phyloP scores from a whole-genome alignment of 106 monocot species.

The Apostasia shenzhenica region DNA sequence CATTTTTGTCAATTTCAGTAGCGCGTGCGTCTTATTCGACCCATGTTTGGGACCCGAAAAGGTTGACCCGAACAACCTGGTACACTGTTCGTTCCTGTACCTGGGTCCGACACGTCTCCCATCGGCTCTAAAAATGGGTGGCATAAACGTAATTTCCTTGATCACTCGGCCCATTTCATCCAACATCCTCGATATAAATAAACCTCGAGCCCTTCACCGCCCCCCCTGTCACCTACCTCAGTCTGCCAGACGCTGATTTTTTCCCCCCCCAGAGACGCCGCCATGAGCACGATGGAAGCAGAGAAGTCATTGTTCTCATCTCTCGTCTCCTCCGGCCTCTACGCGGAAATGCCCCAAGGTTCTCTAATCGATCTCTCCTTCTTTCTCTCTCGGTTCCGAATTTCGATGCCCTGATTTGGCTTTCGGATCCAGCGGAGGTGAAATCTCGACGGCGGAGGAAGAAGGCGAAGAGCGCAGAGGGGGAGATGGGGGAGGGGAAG shows the following conservation, averaged over 20 bases:
- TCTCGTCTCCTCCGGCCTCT: not conserved
- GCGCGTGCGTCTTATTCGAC: too few relatives aligned
- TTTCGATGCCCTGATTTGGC: not conserved
- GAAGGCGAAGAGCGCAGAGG: slow-evolving; percentile 12
- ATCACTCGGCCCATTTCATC: not conserved
- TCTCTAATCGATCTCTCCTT: not conserved
- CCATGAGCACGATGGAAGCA: slow-evolving; percentile 1
- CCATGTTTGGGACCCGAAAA: not conserved
- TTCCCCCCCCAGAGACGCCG: not conserved
- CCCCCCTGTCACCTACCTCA: not conserved
- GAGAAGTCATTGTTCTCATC: slow-evolving; percentile 1
- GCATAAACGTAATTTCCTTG: slow-evolving; percentile 1
- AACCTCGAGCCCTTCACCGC: slow-evolving; percentile 1
- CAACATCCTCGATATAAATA: not conserved
- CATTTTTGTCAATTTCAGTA: not conserved
- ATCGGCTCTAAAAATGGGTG: not conserved
- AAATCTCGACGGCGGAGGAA: slow-evolving; percentile 20
- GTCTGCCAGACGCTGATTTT: not conserved
- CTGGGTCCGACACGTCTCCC: too few relatives aligned
- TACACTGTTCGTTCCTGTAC: too few relatives aligned
- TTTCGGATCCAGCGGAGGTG: slow-evolving; percentile 3
- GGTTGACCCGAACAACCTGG: too few relatives aligned
- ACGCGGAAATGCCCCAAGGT: slow-evolving; percentile 3
- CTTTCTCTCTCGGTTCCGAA: not conserved
- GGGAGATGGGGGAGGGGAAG: slow-evolving; percentile 19